phyloP scores from a whole-genome alignment of 441 rosid species.

The Pelargonium cotyledonis region DNA sequence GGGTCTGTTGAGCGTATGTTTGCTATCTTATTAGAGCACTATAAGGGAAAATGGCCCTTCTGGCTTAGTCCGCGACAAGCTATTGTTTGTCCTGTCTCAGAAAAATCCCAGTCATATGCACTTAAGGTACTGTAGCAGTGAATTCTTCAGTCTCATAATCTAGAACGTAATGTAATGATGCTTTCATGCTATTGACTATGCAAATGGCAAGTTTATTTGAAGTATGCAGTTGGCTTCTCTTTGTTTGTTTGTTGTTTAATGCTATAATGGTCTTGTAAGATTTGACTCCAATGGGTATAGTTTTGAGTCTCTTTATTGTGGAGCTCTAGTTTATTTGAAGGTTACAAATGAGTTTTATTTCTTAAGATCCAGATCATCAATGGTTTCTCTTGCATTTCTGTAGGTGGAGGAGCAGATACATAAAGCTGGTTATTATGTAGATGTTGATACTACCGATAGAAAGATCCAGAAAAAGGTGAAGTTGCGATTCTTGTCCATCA shows the following conservation, averaged over 20 bases:
- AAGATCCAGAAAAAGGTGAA: slow-evolving; percentile 91
- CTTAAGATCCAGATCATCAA: background rate
- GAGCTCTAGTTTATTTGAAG: background rate
- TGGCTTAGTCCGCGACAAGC: slow-evolving; percentile 99
- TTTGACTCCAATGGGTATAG: background rate
- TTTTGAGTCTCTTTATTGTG: background rate
- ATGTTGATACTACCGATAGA: slow-evolving; percentile 71
- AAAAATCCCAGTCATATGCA: slow-evolving; percentile 75
- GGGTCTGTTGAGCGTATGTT: slow-evolving; percentile 99
- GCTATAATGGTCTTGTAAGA: slow-evolving; percentile 7
- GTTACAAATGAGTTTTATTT: background rate
- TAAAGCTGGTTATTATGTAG: slow-evolving; percentile 72
- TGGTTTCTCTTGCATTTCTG: slow-evolving; percentile 14
- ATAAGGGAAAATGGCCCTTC: slow-evolving; percentile 99
- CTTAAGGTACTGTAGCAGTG: slow-evolving; percentile 40
- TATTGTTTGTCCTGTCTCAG: slow-evolving; percentile 93
- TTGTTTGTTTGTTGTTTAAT: slow-evolving; percentile 4
- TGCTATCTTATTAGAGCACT: slow-evolving; percentile 89
- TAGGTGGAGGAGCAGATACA: slow-evolving; percentile 66
- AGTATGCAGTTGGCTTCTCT: background rate
- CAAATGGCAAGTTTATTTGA: background rate
- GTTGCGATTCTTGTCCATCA: slow-evolving; percentile 5
- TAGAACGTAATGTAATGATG: background rate
- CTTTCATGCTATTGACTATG: background rate
- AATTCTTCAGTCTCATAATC: slow-evolving; percentile 12